Evolutionary conservation across 75 land plant species (phyloP), one percentile per base, ranked within the genome.

Genomic region (Azolla pinnata): DNA sequence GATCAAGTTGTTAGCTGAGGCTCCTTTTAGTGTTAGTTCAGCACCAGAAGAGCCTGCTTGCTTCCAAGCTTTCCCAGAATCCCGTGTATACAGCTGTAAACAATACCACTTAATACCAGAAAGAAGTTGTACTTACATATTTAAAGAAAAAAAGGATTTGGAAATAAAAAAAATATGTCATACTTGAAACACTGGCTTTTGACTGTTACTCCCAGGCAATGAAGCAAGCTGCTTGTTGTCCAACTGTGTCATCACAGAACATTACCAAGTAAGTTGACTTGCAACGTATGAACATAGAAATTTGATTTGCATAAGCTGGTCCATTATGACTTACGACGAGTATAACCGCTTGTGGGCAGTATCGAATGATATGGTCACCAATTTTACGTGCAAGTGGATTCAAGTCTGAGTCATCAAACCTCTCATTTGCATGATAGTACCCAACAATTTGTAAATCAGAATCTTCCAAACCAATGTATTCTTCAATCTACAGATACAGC

Each of bases 381-480:
- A 90, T 90, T 72, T 83, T 95, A 63, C 64, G 79, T n/a, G 91
- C 83, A 10, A 89, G 48, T 26, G 61, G 31, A 29, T 74, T 59
- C 5, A 95, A 70, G 54, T 90, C 97, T 16, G 19, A 21, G 61
- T 95, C 97, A 34, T 90, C 88, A 51, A 67, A 78, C 24, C 83
- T 73, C 63, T 95, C 99, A 59, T 95, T 95, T 2, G 99, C 96
- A 61, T 95, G 91, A 65, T 81, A 95, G 58, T 89, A 90, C 0
- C 99, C 99, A 1, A 90, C 99, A 40, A 95, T 68, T 18, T 70
- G 58, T 60, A 81, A 30, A 1, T 81, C 82, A 23, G 68, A 45
- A 29, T 64, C 56, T 12, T 57, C 50, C 5, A 66, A 26, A 0
- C 54, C 57, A 53, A 75, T 82, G 54, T 81, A 51, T 75, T 90